A percentile compares a stretch with the other conserved stretches of the same genome.
phyloP scores from a whole-genome alignment of 2,329 filamentous ascomycete species.

The Dryadomyces quercus-mongolicae region DNA sequence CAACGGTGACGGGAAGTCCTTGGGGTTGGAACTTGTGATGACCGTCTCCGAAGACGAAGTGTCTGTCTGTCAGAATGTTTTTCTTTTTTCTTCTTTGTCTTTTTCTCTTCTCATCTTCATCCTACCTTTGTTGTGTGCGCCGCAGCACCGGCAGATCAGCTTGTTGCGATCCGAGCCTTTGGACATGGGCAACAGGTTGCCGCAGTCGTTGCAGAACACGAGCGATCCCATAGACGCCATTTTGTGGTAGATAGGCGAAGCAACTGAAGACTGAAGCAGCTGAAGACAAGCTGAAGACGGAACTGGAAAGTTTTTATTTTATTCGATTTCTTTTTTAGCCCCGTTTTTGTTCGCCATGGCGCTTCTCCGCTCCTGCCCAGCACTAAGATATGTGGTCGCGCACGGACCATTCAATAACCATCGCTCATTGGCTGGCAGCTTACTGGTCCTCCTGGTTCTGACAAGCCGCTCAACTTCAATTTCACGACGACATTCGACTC shows the following conservation, averaged over 20 bases:
- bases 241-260: no score
- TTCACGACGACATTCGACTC: not conserved
- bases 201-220: conserved; percentile 87
- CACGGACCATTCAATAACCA: not conserved
- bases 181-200: conserved; percentile 74
- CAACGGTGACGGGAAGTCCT: conserved; percentile 82
- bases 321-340: not conserved
- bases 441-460: not conserved
- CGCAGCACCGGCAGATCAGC: conserved; percentile 76
- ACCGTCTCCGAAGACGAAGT: conserved; percentile 63
- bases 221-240: conserved; percentile 89
- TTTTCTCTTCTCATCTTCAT: conserved; percentile 21
- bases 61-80: conserved; percentile 3
- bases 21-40: conserved; percentile 72
- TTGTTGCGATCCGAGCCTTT: conserved; percentile 54
- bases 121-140: conserved; percentile 71
- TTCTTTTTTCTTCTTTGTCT: no score
- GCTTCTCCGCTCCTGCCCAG: no score
- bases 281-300: not conserved
- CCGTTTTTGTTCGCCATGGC: not conserved
- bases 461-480: not conserved
- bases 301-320: conserved; percentile 5
- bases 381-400: not conserved
- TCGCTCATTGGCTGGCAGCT: not conserved
- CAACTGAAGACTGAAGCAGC: no score